Evolutionary conservation across 768 basidiomycete species (phyloP), one percentile per base, ranked within the genome.

Genomic region (Russula virescens): DNA sequence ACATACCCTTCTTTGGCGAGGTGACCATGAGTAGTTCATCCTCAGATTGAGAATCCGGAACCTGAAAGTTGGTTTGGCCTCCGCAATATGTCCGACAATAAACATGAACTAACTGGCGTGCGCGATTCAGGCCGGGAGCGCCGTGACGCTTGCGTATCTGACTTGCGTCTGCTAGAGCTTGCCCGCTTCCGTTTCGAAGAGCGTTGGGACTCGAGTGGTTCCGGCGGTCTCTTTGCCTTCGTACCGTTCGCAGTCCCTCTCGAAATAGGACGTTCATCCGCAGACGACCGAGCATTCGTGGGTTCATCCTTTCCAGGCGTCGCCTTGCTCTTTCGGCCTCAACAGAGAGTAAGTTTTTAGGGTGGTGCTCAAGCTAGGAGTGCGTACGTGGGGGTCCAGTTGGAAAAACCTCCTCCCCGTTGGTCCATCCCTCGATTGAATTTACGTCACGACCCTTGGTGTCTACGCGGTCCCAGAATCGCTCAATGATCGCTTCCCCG

Each of bases 381-480:
- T 23, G 21, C 64, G 34, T 57, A 66, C 65, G 56, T 47, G 65
- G 58, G n/a, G 65, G 61, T 1, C 65, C 61, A 1, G 18, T 53
- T 38, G 67, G 67, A 43, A 53, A 59, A 13, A 68, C 54, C 28
- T 68, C 67, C 38, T 66, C 65, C 14, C 67, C 65, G 38, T 63
- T 53, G 34, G 61, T 57, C 58, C 65, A 68, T 21, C 61, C 55
- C 35, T 56, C 58, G 31, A 56, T 45, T 18, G 59, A 62, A 19
- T 55, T 34, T 13, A 62, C 43, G 31, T 66, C 55, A 34, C 67
- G 61, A 19, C 54, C 65, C 6, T 58, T 56, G 26, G 49, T 55
- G 34, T 66, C 58, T 42, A 66, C 51, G 31, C 67, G 58, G 16
- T 66, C 61, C 67, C 67, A 68, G 25, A 68, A 68, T 18, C 31